A percentile compares a stretch with the other conserved stretches of the same genome.
Evolutionary conservation across 768 basidiomycete genomes (phyloP).

Genomic region (Wakefieldia striispora): DNA sequence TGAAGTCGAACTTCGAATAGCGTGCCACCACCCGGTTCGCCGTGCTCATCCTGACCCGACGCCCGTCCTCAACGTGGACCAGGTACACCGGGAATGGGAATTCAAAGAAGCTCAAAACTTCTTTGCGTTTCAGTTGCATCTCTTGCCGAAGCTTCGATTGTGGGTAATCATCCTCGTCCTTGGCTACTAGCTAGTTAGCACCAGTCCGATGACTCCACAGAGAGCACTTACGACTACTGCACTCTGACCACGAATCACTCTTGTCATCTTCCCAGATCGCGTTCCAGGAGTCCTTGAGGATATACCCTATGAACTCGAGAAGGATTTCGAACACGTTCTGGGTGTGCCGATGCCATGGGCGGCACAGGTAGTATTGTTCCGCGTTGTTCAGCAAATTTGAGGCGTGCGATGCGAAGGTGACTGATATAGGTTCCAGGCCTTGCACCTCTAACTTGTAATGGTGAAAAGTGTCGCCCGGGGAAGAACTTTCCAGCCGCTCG

Average conservation of each 20-base stretch:
- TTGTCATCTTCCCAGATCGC: neutral
- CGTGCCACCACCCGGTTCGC: slow-evolving; percentile 6
- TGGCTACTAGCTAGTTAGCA: neutral
- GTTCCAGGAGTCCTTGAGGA: neutral
- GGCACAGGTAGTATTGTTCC: slow-evolving; percentile 19
- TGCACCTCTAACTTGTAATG: slow-evolving; percentile 14
- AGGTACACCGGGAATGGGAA: slow-evolving; percentile 16
- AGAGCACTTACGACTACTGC: slow-evolving; percentile 1
- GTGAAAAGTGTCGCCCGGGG: neutral
- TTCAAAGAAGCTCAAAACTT: slow-evolving; percentile 17
- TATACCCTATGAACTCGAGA: slow-evolving; percentile 16
- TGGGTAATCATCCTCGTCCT: neutral
- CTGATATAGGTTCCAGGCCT: slow-evolving; percentile 5
- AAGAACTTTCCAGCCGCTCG: neutral
- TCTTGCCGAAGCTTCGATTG: slow-evolving; percentile 9
- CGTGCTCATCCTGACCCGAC: slow-evolving; percentile 18
- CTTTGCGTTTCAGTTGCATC: slow-evolving; percentile 16
- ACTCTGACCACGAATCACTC: neutral
- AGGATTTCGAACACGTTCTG: slow-evolving; percentile 16
- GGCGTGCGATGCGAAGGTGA: slow-evolving; percentile 5
- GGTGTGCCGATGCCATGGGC: slow-evolving; percentile 18
- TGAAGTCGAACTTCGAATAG: slow-evolving; percentile 17
- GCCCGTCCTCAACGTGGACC: slow-evolving; percentile 12
- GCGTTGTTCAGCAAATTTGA: neutral
- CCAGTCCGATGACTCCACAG: neutral